Evolutionary conservation across 1,284 basidiomycete genomes (phyloP), one percentile per base, ranked within the genome.

Genomic region (Lentinula novae-zelandiae): DNA sequence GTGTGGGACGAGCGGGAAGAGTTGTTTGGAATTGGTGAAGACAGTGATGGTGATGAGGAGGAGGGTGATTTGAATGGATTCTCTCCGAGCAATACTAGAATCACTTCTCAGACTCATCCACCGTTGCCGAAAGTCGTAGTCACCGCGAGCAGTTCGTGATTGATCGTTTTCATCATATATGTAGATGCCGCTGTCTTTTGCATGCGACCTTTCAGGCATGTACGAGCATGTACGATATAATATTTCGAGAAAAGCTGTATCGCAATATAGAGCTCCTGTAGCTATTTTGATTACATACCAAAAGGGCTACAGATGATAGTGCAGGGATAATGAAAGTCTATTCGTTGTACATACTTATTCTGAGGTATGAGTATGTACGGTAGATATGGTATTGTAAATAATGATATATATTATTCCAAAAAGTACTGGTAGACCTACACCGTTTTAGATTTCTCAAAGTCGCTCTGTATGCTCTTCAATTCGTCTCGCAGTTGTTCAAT

Each of bases 1-100:
- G 84, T 90, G 31, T 91, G 89, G 89, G 87, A 92, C 65, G 87
- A 90, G 67, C 79, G 84, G 17, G 89, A 92, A 71, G 90, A 91
- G 60, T 64, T 90, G 42, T 93, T 93, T 69, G 86, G 78, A 39
- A 79, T 91, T 61, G 90, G 88, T 5, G 80, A 75, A 15, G 82
- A 83, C 55, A 84, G 81, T 66, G 84, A 86, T 51, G 79, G 80
- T n/a, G 85, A 87, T 20, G 74, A 75, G 44, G 44, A 46, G 44
- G 44, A n/a, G 5, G 44, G n/a, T 7, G 10, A 46, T 27, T 27
- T 7, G n/a, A 44, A 44, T n/a, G 17, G 17, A 44, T 10, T 3
- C 20, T 7, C 42, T 13, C 42, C 17, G 3, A 27, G 27, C 27
- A 38, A 38, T 38, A 38, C 36, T 27, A 27, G 12, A 38, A 12